These are phyloP conservation scores for Claviceps lovelessii DNA, from an alignment of 2,329 filamentous ascomycete genomes.

Conservation along the genomic window DNA sequence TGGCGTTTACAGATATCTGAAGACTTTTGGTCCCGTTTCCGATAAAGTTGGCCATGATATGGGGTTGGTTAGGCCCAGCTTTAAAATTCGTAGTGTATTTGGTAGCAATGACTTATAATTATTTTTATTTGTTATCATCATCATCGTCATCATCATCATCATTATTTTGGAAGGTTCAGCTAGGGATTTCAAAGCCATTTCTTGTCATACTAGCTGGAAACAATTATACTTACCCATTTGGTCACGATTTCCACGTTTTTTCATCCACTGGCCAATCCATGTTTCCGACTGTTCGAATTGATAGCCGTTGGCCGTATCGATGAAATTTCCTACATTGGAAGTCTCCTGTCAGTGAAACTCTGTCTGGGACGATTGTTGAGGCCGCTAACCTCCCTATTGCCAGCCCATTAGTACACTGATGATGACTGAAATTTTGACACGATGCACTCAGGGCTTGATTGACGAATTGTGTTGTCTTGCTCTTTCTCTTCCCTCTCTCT, in stretches of 20 bases:
- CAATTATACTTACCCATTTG: slow-evolving; percentile 33
- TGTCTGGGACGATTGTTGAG: not conserved
- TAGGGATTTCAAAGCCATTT: not conserved
- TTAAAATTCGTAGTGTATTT: slow-evolving; percentile 51
- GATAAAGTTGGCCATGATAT: slow-evolving; percentile 35
- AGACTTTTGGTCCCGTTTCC: slow-evolving; percentile 52
- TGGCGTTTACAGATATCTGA: slow-evolving; percentile 38
- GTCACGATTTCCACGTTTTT: slow-evolving; percentile 46
- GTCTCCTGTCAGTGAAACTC: not conserved
- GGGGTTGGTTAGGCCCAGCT: slow-evolving; percentile 23
- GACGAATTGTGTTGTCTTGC: not conserved
- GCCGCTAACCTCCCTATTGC: slow-evolving; percentile 14
- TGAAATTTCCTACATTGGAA: slow-evolving; percentile 46
- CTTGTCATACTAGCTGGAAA: not conserved
- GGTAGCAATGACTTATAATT: slow-evolving; percentile 44
- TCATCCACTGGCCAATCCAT: slow-evolving; percentile 61
- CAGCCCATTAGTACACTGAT: not conserved
- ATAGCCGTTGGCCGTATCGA: slow-evolving; percentile 59
- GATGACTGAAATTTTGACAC: not conserved
- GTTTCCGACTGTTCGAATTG: slow-evolving; percentile 46
- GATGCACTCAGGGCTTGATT: not conserved
- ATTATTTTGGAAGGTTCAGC: not conserved
- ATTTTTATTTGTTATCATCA: too few relatives aligned
- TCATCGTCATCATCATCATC: too few relatives aligned
- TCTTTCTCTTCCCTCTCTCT: not conserved